Percentiles rank a stretch among this genome's conserved stretches.
Conservation (phyloP, 495 filamentous ascomycete genomes). For the Hyaloscypha variabilis region DNA sequence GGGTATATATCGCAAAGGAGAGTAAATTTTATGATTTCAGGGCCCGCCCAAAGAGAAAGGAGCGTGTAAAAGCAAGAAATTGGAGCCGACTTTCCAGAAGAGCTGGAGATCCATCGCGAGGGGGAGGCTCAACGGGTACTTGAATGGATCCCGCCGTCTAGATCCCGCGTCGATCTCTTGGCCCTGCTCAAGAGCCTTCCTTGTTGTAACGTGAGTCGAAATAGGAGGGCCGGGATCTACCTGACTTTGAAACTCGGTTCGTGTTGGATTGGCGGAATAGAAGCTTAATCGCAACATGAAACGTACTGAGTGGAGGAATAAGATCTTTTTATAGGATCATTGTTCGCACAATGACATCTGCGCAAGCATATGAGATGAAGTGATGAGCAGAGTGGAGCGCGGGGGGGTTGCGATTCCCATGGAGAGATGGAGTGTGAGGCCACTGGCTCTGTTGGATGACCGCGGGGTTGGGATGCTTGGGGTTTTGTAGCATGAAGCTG, state of each 20-base stretch:
- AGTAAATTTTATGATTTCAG: neutral
- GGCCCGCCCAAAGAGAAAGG: conserved; percentile 2
- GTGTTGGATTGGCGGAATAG: neutral
- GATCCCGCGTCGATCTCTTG: neutral
- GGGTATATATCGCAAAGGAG: neutral
- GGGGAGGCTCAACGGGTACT: conserved; percentile 9
- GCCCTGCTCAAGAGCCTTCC: neutral
- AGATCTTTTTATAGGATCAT: neutral
- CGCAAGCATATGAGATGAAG: neutral
- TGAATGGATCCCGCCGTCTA: conserved; percentile 1
- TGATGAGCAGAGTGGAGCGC: neutral
- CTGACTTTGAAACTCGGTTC: neutral
- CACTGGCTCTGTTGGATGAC: neutral
- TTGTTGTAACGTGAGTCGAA: neutral
- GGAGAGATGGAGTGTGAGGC: neutral
- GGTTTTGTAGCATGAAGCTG: neutral
- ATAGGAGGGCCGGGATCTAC: neutral
- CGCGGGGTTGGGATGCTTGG: neutral
- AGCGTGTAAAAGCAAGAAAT: neutral
- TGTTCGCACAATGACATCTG: neutral
- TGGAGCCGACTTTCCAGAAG: conserved; percentile 22
- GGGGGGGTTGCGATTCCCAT: neutral
- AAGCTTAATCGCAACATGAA: neutral
- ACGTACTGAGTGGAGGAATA: neutral
- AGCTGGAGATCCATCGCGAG: neutral